phyloP scores from a whole-genome alignment of 176 grass and related monocot genomes.

The Triticum aestivum region IWGSC_CS_RefSeq_v2.1 NC_057806.1:458438269-458438768 shows the following conservation, averaged over 20 bases:
- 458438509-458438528: neutral
- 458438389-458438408: slow-evolving; percentile 9
- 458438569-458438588: neutral
- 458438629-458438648: no score
- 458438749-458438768: no score
- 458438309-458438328: slow-evolving; percentile 8
- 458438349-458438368: neutral
- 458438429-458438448: slow-evolving; percentile 2
- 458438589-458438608: no score
- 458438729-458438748: no score
- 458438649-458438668: no score
- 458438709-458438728: no score
- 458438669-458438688: no score
- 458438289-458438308: neutral
- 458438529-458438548: neutral
- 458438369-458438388: neutral
- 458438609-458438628: no score
- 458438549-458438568: neutral
- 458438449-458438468: neutral
- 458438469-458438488: neutral
- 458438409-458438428: neutral
- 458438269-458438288: neutral
- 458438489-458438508: neutral
- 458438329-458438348: neutral
- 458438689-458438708: no score